Evolutionary conservation across 208 protist species (phyloP), one percentile per base, ranked within the genome.

Genomic region (Crithidia sp.): DNA sequence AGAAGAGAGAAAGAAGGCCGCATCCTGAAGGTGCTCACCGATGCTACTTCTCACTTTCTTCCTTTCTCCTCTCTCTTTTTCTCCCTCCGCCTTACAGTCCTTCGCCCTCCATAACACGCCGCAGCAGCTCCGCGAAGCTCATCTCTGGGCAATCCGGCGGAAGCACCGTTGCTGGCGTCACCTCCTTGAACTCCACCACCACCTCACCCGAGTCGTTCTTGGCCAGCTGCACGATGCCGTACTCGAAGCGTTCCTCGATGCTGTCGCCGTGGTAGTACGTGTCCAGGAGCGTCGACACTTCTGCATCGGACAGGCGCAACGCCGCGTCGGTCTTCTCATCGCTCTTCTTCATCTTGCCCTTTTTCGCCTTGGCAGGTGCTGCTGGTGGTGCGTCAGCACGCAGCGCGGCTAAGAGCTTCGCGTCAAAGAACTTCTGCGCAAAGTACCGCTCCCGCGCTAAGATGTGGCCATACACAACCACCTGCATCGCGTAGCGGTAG

Each of bases 401-500:
- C 10, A 87, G 57, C 16, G 68, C 52, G 6, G 61, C 19, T 9
- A 67, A 70, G 56, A 92, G 82, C 47, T 57, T 53, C 3, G 56
- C 62, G 57, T 91, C 92, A 58, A 94, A 94, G 65, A 89, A 94
- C 7, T 76, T 57, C n/a, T 69, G 64, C 44, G 84, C 76, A 10
- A 95, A 78, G 71, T 96, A 96, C 12, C 67, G 47, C 67, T 96
- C 89, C 17, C 72, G 71, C 44, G 81, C 76, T 0, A 96, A 67
- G 16, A 96, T 93, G 69, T 87, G 81, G 14, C 92, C 89, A 69
- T 96, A 96, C 28, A 90, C 74, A 52, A 88, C 74, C 10, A 94
- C 82, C 79, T 96, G 92, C 86, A 96, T 86, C 0, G 92, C 89
- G 78, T 96, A 95, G 16, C 92, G 92, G 71, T 94, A 89, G 43